Evolutionary conservation across 495 filamentous ascomycete genomes (phyloP), one percentile per base, ranked within the genome.

Genomic region (Xylaria nigripes): DNA sequence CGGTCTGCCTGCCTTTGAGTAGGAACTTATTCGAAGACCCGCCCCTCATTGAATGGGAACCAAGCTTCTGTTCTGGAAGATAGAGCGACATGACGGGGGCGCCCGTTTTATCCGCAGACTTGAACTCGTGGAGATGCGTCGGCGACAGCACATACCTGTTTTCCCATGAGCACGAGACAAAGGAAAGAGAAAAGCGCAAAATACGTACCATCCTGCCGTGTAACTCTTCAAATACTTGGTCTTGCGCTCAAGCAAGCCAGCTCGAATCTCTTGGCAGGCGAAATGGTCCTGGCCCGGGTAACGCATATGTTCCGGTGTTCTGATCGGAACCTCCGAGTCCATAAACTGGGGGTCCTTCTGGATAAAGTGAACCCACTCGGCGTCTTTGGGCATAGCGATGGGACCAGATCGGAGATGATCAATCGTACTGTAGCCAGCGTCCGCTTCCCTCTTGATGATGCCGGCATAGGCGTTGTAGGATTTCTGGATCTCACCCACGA

Each of bases 191-290:
- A 48, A 46, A 50, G 52, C 48, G 52, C 46, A 45, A 22, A 18
- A 29, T 27, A 72, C 84, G 70, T 76, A 94, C 93, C 93, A 98
- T 70, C 93, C 93, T 22, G 92, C 86, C 2, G 91, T 91, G 68
- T 96, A 98, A 64, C 90, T 96, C 79, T 97, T 98, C 40, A 98
- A 74, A 68, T 97, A 98, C 66, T 97, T 98, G 78, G 87, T 94
- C 81, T 96, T 98, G 45, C 93, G 85, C 74, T 98, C 93, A 49
- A 98, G 75, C 72, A 95, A 84, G 1, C 93, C 93, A 6, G 87
- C 86, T 45, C 89, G 78, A 30, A 98, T 84, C 63, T 96, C 93
- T 50, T 85, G 81, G 29, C 88, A 89, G 36, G 90, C 85, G 48
- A 86, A 86, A 66, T 96, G 88, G 62, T 95, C 81, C 60, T 86